Evolutionary conservation across 495 filamentous ascomycete species (phyloP).

Genomic region (Immersiella caudata): DNA sequence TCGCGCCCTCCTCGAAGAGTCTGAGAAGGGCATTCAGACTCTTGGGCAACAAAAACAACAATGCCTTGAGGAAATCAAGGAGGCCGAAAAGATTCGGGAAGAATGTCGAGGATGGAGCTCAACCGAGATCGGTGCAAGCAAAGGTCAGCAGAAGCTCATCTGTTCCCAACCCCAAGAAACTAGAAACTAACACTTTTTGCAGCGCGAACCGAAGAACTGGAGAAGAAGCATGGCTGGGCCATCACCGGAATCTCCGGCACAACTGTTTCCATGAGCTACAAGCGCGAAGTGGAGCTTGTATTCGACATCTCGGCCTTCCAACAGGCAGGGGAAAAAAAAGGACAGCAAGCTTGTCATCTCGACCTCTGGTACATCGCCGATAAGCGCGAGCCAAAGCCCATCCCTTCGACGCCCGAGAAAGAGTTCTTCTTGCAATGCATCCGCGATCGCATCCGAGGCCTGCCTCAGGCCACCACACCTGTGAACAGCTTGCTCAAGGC

Average conservation of each 20-base stretch:
- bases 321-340: slow-evolving; percentile 5
- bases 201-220: slow-evolving; percentile 70
- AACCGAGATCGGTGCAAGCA: slow-evolving; percentile 71
- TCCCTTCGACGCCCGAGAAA: slow-evolving; percentile 55
- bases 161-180: slow-evolving; percentile 6
- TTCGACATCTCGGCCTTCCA: slow-evolving; percentile 70
- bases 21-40: slow-evolving; percentile 61
- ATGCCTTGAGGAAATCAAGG: slow-evolving; percentile 71
- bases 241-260: slow-evolving; percentile 62
- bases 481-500: slow-evolving; percentile 57
- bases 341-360: slow-evolving; percentile 39
- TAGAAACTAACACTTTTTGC: slow-evolving; percentile 20
- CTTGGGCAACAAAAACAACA: slow-evolving; percentile 66
- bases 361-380: slow-evolving; percentile 58
- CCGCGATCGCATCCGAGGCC: slow-evolving; percentile 57
- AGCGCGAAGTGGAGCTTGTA: slow-evolving; percentile 71
- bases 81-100: slow-evolving; percentile 82
- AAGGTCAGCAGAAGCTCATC: slow-evolving; percentile 55
- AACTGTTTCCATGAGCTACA: slow-evolving; percentile 76
- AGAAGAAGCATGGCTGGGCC: slow-evolving; percentile 78
- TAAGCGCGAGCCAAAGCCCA: slow-evolving; percentile 52
- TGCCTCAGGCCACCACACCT: slow-evolving; percentile 52
- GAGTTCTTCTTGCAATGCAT: slow-evolving; percentile 74
- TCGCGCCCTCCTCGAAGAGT: slow-evolving; percentile 62
- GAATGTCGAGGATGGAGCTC: slow-evolving; percentile 88